These are phyloP conservation scores for Colletotrichum noveboracense DNA, from an alignment of 2,329 filamentous ascomycete species.

Conservation along the genomic window DNA sequence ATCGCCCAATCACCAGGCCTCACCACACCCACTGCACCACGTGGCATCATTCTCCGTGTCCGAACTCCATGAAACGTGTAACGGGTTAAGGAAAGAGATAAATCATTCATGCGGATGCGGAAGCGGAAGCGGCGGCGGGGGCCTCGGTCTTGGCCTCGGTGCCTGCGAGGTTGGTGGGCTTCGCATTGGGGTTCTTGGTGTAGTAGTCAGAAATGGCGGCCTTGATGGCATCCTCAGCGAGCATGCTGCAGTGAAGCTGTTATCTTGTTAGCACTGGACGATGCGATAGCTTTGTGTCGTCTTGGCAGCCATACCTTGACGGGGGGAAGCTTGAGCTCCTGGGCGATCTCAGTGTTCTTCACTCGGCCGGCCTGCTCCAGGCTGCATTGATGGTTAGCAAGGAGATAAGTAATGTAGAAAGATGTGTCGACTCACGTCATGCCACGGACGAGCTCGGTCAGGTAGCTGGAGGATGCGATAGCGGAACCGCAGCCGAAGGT, in stretches of 20 bases:
- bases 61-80: slow-evolving; percentile 1
- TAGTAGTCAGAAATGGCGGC: slow-evolving; percentile 90
- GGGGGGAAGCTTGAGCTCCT: slow-evolving; percentile 88
- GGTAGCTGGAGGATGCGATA: slow-evolving; percentile 92
- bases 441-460: slow-evolving; percentile 94
- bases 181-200: slow-evolving; percentile 81
- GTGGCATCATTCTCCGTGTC: not conserved
- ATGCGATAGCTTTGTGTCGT: not conserved
- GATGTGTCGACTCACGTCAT: slow-evolving; percentile 68
- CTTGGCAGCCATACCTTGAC: slow-evolving; percentile 72
- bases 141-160: slow-evolving; percentile 66
- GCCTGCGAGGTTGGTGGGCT: slow-evolving; percentile 77
- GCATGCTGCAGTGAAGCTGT: slow-evolving; percentile 87
- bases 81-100: not conserved
- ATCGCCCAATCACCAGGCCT: not conserved
- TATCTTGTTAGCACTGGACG: slow-evolving; percentile 29
- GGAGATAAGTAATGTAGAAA: not conserved
- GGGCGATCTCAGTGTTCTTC: slow-evolving; percentile 97
- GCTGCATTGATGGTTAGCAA: slow-evolving; percentile 15
- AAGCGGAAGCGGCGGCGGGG: slow-evolving; percentile 31
- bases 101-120: slow-evolving; percentile 6
- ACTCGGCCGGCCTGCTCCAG: slow-evolving; percentile 91
- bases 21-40: not conserved
- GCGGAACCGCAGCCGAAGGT: slow-evolving; percentile 95
- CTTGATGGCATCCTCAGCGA: slow-evolving; percentile 91